Base-by-base conservation (phyloP, 2,329 filamentous ascomycete species). In the Verticillium tricorpus region DNA sequence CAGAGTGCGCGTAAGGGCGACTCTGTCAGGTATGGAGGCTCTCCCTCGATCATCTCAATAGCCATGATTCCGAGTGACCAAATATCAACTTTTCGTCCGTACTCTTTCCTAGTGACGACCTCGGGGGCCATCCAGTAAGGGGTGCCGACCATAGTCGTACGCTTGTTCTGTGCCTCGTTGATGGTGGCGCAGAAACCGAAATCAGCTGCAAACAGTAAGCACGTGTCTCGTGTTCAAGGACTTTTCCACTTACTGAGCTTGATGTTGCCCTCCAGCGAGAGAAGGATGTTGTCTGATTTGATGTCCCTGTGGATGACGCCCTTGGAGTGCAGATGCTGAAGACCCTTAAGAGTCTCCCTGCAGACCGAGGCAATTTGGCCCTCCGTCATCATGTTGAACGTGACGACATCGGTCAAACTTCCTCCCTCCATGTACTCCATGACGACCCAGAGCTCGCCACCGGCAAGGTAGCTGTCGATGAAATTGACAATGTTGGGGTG, bases 401-500 rank as follows among this genome's bases (percentile, higher is more conserved):
- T 99, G 61, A 99, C 95, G 60, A 99, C 95, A 76, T 99, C 95
- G 12, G 95, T 99, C 73, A 99, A 81, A 76, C 93, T 97, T 65
- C 95, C 95, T 63, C 95, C 95, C 76, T 99, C 94, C 95, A 99
- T 99, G 72, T 94, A 99, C 78, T 99, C 95, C 95, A 99, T 99
- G 37, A 98, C 92, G 1, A 99, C 95, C 95, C 95, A 99, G 34
- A 99, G 80, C 75, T 98, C 95, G 54, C 94, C 91, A 14, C 87
- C 85, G 62, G 93, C 90, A 12, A 99, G 82, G 75, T 93, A 98
- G 74, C 93, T 97, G 80, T 98, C 95, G 79, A 98, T 94, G 76
- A 98, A 99, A 76, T 99, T 99, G 77, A 99, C 95, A 77, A 99
- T 96, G 74, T 98, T 98, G 70, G 93, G 94, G 74, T 99, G 95